phyloP scores from a whole-genome alignment of 2,329 filamentous ascomycete species.

The Talaromyces sp. region DNA sequence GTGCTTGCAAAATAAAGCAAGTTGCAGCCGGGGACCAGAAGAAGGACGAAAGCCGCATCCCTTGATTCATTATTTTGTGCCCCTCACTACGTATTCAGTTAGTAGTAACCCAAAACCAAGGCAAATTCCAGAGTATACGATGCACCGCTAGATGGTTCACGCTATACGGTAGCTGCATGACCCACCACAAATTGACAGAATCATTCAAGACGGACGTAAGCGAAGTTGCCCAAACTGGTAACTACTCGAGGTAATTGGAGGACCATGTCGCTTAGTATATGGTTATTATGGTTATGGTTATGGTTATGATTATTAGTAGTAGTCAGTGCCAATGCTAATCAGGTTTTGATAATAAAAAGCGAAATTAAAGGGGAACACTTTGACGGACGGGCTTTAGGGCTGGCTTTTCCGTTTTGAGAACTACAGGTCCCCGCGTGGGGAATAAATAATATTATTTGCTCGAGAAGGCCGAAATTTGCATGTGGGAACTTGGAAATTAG shows the following conservation, averaged over 20 bases:
- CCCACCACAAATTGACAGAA: neutral
- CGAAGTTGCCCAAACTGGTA: too few relatives aligned
- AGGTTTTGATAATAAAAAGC: too few relatives aligned
- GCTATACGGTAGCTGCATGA: too few relatives aligned
- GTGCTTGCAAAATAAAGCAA: too few relatives aligned
- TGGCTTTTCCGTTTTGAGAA: neutral
- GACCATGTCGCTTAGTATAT: too few relatives aligned
- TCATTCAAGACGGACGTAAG: too few relatives aligned
- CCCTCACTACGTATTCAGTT: neutral
- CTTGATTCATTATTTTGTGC: neutral
- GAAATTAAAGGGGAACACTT: neutral
- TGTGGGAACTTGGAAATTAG: neutral
- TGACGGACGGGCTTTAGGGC: neutral
- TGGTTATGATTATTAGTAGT: too few relatives aligned
- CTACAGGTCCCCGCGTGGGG: neutral
- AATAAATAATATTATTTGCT: neutral
- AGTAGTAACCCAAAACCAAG: too few relatives aligned
- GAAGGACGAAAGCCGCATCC: neutral
- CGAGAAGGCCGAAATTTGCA: neutral
- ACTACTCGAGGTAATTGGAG: too few relatives aligned
- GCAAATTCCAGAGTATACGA: neutral
- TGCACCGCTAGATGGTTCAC: neutral
- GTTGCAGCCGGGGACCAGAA: too few relatives aligned
- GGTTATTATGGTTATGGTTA: too few relatives aligned
- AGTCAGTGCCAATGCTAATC: too few relatives aligned